These are phyloP conservation scores for Mercurialis annua DNA, from an alignment of 345 rosid species.

Conservation along the genomic window DNA sequence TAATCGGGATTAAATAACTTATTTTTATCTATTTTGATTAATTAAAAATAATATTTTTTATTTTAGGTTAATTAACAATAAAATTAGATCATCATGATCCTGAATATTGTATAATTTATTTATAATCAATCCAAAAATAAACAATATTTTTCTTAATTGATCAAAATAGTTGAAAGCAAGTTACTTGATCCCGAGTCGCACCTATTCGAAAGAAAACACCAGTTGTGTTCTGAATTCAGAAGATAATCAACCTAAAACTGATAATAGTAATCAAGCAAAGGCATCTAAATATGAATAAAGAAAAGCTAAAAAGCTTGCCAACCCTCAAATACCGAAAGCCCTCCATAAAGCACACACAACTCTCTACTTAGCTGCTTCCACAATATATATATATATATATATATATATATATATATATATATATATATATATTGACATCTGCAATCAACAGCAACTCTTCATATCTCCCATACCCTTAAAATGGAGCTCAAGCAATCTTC, in stretches of 20 bases:
- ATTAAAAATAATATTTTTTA: no score
- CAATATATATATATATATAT: not conserved
- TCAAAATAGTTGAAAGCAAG: no score
- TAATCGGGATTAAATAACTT: no score
- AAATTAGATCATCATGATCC: no score
- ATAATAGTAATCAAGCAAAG: not conserved
- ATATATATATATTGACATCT: not conserved
- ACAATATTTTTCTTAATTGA: no score
- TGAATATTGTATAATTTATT: no score
- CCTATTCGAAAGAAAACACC: no score
- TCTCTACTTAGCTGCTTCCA: not conserved
- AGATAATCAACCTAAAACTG: not conserved
- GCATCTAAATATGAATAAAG: conserved; percentile 11
- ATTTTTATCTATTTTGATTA: no score
- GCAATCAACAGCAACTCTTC: not conserved
- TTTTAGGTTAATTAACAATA: no score
- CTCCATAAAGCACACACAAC: conserved; percentile 2
- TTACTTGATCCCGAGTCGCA: no score
- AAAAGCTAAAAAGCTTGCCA: conserved; percentile 18
- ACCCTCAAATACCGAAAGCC: conserved; percentile 25
- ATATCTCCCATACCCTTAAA: not conserved
- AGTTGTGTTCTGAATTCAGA: no score
- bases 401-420: not conserved
- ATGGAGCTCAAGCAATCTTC: conserved; percentile 29
- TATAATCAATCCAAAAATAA: no score